Evolutionary conservation across 805 yeast species (phyloP).

Genomic region (Starmerella bombi): DNA sequence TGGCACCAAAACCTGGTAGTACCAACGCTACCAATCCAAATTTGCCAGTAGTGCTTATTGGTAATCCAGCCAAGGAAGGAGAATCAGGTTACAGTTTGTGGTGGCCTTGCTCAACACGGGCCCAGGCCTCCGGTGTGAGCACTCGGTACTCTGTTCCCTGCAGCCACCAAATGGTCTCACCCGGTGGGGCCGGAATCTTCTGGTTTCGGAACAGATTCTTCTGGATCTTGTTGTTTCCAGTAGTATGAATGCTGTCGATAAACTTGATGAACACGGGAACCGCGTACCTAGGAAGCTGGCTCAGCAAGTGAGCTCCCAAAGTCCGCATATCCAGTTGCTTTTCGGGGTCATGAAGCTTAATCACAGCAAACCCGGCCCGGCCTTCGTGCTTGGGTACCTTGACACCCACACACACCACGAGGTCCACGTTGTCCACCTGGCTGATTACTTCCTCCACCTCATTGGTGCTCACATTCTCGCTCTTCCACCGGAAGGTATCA

Average conservation of each 20-base stretch:
- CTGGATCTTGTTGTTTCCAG: constrained; percentile 81
- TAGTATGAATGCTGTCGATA: constrained; percentile 44
- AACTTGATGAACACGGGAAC: constrained; percentile 71
- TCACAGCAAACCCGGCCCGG: constrained; percentile 79
- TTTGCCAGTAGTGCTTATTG: too few relatives aligned
- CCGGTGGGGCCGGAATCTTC: constrained; percentile 25
- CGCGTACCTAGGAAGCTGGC: constrained; percentile 66
- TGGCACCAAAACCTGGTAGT: too few relatives aligned
- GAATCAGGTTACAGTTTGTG: constrained; percentile 21
- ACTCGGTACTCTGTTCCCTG: constrained; percentile 41
- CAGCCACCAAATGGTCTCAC: constrained; percentile 60
- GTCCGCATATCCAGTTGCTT: constrained; percentile 30
- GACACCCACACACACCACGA: constrained; percentile 77
- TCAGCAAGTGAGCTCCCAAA: constrained; percentile 29
- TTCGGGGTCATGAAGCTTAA: constrained; percentile 37
- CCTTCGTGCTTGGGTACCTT: constrained; percentile 83
- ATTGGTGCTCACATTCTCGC: constrained; percentile 85
- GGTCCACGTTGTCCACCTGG: constrained; percentile 31
- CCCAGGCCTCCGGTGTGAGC: constrained; percentile 49
- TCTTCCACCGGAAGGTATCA: constrained; percentile 93
- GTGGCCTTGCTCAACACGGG: constrained; percentile 22
- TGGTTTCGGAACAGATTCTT: constrained; percentile 39
- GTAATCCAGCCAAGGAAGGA: too few relatives aligned
- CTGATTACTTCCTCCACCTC: constrained; percentile 68
- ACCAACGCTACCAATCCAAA: too few relatives aligned